Percentiles rank a stretch among this genome's conserved stretches.
Evolutionary conservation across 2,329 filamentous ascomycete species (phyloP).

Genomic region (Ophiostoma ips): DNA sequence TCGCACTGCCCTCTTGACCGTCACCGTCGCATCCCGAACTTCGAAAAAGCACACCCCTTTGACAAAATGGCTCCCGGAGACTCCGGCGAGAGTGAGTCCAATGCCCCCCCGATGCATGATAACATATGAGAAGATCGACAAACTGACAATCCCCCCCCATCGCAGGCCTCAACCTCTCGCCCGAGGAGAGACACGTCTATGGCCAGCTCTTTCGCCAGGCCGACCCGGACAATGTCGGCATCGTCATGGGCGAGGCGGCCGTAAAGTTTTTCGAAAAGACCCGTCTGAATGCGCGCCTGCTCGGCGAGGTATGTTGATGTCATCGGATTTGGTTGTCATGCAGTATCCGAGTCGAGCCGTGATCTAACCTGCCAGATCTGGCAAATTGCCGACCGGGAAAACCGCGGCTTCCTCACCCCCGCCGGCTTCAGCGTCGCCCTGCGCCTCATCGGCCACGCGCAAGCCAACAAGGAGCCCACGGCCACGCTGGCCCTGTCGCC

Average conservation of each 20-base stretch:
- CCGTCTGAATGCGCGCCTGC: conserved; percentile 65
- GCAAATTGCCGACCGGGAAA: conserved; percentile 97
- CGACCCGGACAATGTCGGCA: conserved; percentile 79
- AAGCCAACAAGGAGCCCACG: conserved; percentile 71
- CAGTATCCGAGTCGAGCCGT: too few relatives aligned
- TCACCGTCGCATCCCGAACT: neutral
- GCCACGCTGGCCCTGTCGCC: conserved; percentile 71
- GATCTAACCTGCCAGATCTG: conserved; percentile 55
- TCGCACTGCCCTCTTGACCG: neutral
- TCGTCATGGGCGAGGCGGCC: conserved; percentile 89
- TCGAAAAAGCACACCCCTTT: conserved; percentile 1
- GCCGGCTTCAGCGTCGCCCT: conserved; percentile 87
- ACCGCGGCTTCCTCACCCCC: conserved; percentile 83
- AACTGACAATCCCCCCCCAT: neutral
- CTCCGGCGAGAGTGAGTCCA: conserved; percentile 17
- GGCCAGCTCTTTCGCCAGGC: conserved; percentile 87
- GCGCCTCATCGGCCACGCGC: conserved; percentile 88
- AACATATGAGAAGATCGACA: neutral
- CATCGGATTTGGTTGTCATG: too few relatives aligned
- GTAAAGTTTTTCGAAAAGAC: conserved; percentile 98
- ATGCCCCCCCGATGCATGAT: neutral
- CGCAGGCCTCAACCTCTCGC: conserved; percentile 56
- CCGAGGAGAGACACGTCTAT: conserved; percentile 89
- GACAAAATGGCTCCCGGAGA: conserved; percentile 18
- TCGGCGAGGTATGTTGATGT: conserved; percentile 77